Base-by-base conservation (phyloP, 768 basidiomycete species). In the Gyrodon lividus region DNA sequence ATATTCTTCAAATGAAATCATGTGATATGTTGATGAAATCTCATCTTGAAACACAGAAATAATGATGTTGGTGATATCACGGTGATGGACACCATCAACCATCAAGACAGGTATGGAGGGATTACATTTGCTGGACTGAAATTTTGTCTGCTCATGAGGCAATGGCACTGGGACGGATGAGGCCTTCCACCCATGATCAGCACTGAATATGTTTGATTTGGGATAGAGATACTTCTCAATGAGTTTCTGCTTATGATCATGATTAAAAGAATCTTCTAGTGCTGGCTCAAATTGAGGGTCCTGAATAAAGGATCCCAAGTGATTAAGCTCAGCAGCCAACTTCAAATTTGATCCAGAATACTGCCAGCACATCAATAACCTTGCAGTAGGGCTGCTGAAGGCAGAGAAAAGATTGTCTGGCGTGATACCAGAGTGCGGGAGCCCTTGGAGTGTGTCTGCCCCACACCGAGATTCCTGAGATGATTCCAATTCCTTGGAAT, bases 311-410 rank as follows among this genome's bases (percentile, higher is more conserved):
- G 67, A 46, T 8, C 70, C 65, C 0, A 74, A 56, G 1, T 50
- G 54, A 16, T 71, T 46, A 0, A 69, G 37, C 30, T 71, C 69
- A 2, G n/a, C 34, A 6, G 50, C 45, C 1, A 70, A 70, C 47
- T 72, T 72, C 1, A n/a, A 14, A 4, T 24, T 61, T 0, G 60
- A 66, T 0, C 67, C 66, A 20, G 57, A 58, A 45, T 65, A 69
- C 6, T 57, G 49, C 72, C 72, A 73, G 6, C 43, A 17, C 65
- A 71, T 66, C 17, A 73, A 60, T 0, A 60, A 56, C 35, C 60
- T 66, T 1, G 52, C 50, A 1, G 65, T 57, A 2, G 48, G 45
- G 54, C 59, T 51, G 28, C 13, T 63, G 57, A 50, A 72, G 55
- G 53, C 39, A 3, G 41, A 19, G 20, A 24, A 57, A 3, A 54